A percentile compares a stretch with the other conserved stretches of the same genome.
Conservation (phyloP, 495 filamentous ascomycete species). For the Trichoderma virens region DNA sequence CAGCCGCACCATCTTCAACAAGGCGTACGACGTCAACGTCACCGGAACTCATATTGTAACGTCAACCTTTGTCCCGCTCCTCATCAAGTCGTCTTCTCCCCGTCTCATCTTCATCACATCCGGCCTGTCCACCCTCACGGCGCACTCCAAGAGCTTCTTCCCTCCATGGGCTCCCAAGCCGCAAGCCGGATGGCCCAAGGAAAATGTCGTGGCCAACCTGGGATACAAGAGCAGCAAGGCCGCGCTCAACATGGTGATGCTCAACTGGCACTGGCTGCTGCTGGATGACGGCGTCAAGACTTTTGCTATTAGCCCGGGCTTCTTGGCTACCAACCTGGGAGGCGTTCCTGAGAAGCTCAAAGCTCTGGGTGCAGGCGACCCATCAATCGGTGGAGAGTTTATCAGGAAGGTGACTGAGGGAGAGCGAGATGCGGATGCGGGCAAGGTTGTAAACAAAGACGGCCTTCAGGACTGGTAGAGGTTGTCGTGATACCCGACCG, state of each 20-base stretch:
- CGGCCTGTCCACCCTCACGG: slow-evolving; percentile 22
- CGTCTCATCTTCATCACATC: slow-evolving; percentile 38
- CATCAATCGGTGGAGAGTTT: slow-evolving; percentile 34
- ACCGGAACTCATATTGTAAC: slow-evolving; percentile 43
- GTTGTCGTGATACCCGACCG: too few species aligned
- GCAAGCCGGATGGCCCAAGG: slow-evolving; percentile 40
- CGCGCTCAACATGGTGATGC: slow-evolving; percentile 60
- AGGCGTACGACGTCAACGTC: slow-evolving; percentile 35
- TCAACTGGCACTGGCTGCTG: slow-evolving; percentile 45
- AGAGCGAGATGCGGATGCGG: slow-evolving; percentile 38
- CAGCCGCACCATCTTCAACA: not conserved
- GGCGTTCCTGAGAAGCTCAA: slow-evolving; percentile 9
- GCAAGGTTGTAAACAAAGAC: slow-evolving; percentile 30
- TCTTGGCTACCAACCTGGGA: slow-evolving; percentile 46
- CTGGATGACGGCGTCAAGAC: slow-evolving; percentile 55
- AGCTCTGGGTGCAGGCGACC: slow-evolving; percentile 33
- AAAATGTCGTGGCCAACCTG: slow-evolving; percentile 22
- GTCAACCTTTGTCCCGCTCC: slow-evolving; percentile 37
- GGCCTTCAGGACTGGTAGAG: slow-evolving; percentile 31
- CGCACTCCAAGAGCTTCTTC: slow-evolving; percentile 17
- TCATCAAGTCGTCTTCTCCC: slow-evolving; percentile 39
- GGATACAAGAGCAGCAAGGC: slow-evolving; percentile 50
- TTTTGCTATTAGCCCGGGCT: slow-evolving; percentile 47
- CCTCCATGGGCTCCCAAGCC: slow-evolving; percentile 19
- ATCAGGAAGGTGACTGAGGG: slow-evolving; percentile 41